Evolutionary conservation across 495 filamentous ascomycete genomes (phyloP).

Genomic region (Hyaloscypha variabilis): DNA sequence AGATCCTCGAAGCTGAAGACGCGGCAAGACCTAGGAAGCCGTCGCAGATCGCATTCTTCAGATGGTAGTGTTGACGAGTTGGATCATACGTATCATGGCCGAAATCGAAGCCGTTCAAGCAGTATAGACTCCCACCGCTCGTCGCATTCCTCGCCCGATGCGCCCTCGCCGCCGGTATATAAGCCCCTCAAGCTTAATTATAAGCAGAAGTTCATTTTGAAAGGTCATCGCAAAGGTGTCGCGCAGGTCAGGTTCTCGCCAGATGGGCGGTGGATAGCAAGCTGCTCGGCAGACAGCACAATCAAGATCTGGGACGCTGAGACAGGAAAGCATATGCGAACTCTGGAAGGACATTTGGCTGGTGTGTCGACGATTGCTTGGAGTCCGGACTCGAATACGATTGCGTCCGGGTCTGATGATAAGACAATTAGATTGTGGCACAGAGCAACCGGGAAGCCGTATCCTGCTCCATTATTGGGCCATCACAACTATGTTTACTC

Average conservation of each 20-base stretch:
- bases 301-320: constrained; percentile 87
- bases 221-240: constrained; percentile 76
- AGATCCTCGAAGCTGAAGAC: constrained; percentile 23
- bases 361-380: constrained; percentile 90
- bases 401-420: constrained; percentile 94
- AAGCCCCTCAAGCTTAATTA: constrained; percentile 51
- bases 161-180: constrained; percentile 31
- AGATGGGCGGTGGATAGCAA: constrained; percentile 86
- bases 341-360: constrained; percentile 90
- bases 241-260: constrained; percentile 91
- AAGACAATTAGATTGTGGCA: constrained; percentile 96
- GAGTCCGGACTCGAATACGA: constrained; percentile 80
- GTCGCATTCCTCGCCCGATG: constrained; percentile 31
- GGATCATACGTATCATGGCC: constrained; percentile 30
- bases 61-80: constrained; percentile 32
- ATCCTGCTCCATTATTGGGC: constrained; percentile 64
- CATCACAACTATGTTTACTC: constrained; percentile 97
- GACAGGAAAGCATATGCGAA: constrained; percentile 78
- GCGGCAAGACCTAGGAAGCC: constrained; percentile 21
- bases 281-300: constrained; percentile 83
- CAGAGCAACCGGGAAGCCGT: constrained; percentile 65
- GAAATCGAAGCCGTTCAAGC: constrained; percentile 24
- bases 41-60: constrained; percentile 38
- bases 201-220: constrained; percentile 63
- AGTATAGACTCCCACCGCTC: constrained; percentile 32